These are phyloP conservation scores for Venturiaceae sp. DNA, from an alignment of 2,329 filamentous ascomycete species.

Conservation along the genomic window DNA sequence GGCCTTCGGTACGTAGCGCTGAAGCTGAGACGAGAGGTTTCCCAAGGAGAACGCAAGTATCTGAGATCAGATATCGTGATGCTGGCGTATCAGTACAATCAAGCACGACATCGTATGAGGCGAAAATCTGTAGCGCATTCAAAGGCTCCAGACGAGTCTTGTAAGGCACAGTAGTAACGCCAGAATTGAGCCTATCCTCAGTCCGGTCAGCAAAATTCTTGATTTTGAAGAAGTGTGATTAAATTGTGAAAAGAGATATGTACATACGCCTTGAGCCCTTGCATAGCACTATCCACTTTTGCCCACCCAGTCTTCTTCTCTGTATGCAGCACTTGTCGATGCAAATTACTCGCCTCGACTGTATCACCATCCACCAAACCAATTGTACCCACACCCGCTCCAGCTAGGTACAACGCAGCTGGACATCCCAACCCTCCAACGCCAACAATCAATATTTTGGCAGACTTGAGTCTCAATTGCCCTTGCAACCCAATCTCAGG, in stretches of 20 bases:
- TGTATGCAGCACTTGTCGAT: conserved; percentile 79
- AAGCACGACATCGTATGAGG: conserved; percentile 70
- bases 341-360: conserved; percentile 84
- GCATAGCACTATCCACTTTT: conserved; percentile 66
- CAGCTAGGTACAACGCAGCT: conserved; percentile 84
- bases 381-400: conserved; percentile 73
- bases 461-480: conserved; percentile 61
- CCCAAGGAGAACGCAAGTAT: conserved; percentile 69
- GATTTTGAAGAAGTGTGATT: neutral
- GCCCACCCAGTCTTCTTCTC: conserved; percentile 59
- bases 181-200: conserved; percentile 57
- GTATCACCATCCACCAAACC: conserved; percentile 81
- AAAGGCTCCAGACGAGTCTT: conserved; percentile 55
- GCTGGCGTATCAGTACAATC: conserved; percentile 94
- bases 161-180: conserved; percentile 55
- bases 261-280: conserved; percentile 33
- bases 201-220: neutral
- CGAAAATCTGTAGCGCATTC: conserved; percentile 58
- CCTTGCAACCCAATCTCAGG: conserved; percentile 70
- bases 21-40: conserved; percentile 85
- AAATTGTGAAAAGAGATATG: neutral
- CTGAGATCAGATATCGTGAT: conserved; percentile 85
- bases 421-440: conserved; percentile 87
- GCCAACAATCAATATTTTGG: conserved; percentile 72
- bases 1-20: conserved; percentile 78